Base-by-base conservation (phyloP, 352 stramenopile genomes). In the Peronospora tabacina region DNA sequence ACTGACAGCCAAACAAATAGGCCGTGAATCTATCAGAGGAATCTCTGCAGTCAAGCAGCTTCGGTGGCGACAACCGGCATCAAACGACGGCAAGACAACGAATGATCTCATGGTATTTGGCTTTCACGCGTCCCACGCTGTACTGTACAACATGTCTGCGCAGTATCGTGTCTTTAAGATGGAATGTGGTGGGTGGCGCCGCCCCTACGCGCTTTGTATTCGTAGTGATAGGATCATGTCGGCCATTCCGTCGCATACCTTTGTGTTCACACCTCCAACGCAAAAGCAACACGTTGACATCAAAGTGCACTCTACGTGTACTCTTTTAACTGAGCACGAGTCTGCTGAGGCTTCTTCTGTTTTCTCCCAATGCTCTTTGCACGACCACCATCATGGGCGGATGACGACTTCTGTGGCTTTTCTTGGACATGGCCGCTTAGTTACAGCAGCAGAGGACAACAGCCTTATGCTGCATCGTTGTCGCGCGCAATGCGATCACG, bases 371-470 rank as follows among this genome's bases (percentile, higher is more conserved):
- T 68, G 41, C 15, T 90, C 81, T 28, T 44, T 90, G 12, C 78
- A 90, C 20, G 65, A 86, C 28, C 66, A 76, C 22, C 75, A 75
- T 39, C 83, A 94, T 17, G 77, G 83, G 10, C 79, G 78, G 17
- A 90, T 87, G 64, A 85, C 72, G 13, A 87, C 67, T 33, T 87
- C 76, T 45, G 72, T 80, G 9, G 55, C 58, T 13, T 72, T 70
- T 36, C 49, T 89, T 11, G 67, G 63, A 37, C 32, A 22, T 13
- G 52, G 73, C 10, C 66, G 59, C 0, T 42, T 94, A 9, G 54
- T 91, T 43, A 90, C 83, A 2, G 78, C 81, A 9, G 69, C 70
- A 19, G 83, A 94, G 45, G 83, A 94, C 62, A 91, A 92, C 56
- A 82, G 75, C 13, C 45, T 94, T 26, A 87, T 88, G 55, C 61